Evolutionary conservation across 2,329 filamentous ascomycete genomes (phyloP).

Genomic region (Paramyrothecium roridum): DNA sequence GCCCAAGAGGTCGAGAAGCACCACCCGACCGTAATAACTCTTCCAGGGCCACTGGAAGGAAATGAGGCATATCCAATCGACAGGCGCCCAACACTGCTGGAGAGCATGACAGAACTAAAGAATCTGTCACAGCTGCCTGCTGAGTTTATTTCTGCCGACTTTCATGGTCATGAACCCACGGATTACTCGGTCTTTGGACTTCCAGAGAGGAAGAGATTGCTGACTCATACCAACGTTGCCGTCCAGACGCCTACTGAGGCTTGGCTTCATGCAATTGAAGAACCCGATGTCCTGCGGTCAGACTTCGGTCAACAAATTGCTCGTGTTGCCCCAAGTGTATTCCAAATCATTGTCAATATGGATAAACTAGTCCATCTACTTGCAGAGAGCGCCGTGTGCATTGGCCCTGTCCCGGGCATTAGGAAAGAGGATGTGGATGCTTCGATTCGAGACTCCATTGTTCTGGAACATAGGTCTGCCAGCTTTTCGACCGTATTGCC

Average conservation of each 20-base stretch:
- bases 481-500: no score
- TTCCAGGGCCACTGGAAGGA: no score
- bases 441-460: no score
- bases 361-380: background rate
- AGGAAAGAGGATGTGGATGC: background rate
- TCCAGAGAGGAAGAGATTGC: background rate
- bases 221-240: no score
- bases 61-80: background rate
- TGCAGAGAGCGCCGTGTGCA: background rate
- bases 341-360: background rate
- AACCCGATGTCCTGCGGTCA: no score
- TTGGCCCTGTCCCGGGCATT: background rate
- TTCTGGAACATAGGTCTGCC: no score
- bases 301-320: no score
- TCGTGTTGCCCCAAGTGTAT: no score
- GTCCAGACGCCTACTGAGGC: background rate
- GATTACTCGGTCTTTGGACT: background rate
- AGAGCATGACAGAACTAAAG: background rate
- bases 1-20: background rate
- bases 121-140: background rate
- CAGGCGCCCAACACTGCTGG: background rate
- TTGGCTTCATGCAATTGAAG: background rate
- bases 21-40: background rate
- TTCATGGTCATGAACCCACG: background rate
- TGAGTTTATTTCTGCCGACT: background rate